phyloP scores from a whole-genome alignment of 202 grass and related monocot species.

The Elaeis oleifera region DNA sequence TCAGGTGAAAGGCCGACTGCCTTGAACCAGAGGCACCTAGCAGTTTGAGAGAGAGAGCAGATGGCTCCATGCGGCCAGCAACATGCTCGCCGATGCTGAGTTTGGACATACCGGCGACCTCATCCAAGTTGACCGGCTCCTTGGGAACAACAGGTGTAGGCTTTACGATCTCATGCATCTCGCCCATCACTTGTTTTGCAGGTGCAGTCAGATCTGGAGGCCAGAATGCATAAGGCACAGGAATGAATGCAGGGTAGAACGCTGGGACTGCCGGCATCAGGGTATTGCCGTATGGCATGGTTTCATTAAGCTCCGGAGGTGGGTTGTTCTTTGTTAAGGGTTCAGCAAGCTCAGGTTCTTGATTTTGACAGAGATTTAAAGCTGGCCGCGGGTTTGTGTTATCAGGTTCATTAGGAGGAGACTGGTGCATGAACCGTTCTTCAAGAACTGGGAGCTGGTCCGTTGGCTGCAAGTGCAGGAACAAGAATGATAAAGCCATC shows the following conservation, averaged over 20 bases:
- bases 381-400: constrained; percentile 35
- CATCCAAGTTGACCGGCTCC: constrained; percentile 39
- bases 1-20: constrained; percentile 67
- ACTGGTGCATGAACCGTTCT: constrained; percentile 25
- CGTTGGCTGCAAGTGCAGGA: constrained; percentile 46
- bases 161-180: constrained; percentile 49
- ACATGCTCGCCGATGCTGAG: constrained; percentile 57
- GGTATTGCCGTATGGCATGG: constrained; percentile 3
- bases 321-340: constrained; percentile 8
- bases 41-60: constrained; percentile 65
- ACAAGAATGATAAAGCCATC: constrained; percentile 4
- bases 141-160: constrained; percentile 61
- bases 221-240: constrained; percentile 26
- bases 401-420: constrained; percentile 37
- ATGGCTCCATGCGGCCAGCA: constrained; percentile 34
- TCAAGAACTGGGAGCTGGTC: constrained; percentile 28
- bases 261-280: constrained; percentile 10
- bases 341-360: constrained; percentile 35
- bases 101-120: constrained; percentile 71
- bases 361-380: constrained; percentile 31
- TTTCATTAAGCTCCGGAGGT: constrained; percentile 26
- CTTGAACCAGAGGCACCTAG: constrained; percentile 39
- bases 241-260: constrained; percentile 42
- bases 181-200: constrained; percentile 21
- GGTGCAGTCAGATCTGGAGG: constrained; percentile 18